A percentile compares a stretch with the other conserved stretches of the same genome.
phyloP scores from a whole-genome alignment of 169 alveolate species.

The Theileria sp. region DNA sequence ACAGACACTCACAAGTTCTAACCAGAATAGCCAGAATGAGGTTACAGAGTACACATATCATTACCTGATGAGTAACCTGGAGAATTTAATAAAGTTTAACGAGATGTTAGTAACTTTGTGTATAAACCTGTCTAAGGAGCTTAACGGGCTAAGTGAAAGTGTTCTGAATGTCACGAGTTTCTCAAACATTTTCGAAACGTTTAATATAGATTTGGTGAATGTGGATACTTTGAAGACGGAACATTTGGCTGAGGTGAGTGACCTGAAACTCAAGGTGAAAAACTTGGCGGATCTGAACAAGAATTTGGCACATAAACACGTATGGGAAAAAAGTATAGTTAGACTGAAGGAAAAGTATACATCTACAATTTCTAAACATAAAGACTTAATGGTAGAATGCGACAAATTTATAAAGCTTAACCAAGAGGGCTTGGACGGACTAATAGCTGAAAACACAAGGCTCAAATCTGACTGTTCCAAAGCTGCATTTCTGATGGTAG shows the following conservation, averaged over 20 bases:
- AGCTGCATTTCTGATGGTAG: constrained; percentile 45
- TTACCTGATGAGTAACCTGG: not conserved
- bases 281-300: constrained; percentile 1
- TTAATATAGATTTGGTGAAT: constrained; percentile 5
- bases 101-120: constrained; percentile 21
- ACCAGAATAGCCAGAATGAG: not conserved
- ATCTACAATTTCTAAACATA: not conserved
- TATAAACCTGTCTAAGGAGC: constrained; percentile 29
- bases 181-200: constrained; percentile 1
- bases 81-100: constrained; percentile 27
- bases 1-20: not conserved
- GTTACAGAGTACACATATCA: not conserved
- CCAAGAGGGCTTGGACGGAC: constrained; percentile 20
- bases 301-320: not conserved
- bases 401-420: constrained; percentile 3
- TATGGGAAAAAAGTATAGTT: constrained; percentile 13
- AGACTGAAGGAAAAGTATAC: constrained; percentile 15
- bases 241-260: not conserved
- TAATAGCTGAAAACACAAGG: constrained; percentile 41
- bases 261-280: not conserved
- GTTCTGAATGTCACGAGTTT: not conserved
- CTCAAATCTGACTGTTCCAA: constrained; percentile 46
- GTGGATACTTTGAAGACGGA: constrained; percentile 12
- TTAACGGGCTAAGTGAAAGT: not conserved
- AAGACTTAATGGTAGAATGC: not conserved